Base-by-base conservation (phyloP, 2,329 filamentous ascomycete genomes). In the Clonostachys rosea region DNA sequence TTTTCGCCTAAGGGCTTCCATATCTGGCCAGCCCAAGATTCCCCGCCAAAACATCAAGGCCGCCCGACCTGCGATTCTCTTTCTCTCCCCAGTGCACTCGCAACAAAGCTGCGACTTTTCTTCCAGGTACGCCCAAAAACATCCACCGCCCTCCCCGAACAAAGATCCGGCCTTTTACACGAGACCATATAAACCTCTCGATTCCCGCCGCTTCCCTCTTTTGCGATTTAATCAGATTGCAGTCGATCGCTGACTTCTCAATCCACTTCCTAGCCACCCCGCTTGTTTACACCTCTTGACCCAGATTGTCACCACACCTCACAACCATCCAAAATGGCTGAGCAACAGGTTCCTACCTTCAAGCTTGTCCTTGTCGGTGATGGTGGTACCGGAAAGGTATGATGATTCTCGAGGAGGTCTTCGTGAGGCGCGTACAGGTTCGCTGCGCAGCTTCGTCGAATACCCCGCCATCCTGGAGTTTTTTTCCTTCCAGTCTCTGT, bases 331-430 rank as follows among this genome's bases (percentile, higher is more conserved):
- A 71, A 62, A 63, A 95, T 94, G 89, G 82, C 87, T 73, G 60
- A 65, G 54, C 62, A 65, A 55, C 58, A 63, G 69, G 69, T 63
- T 58, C 90, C 92, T 59, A 96, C 90, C 72, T 99, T 99, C 87
- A 99, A 99, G 89, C 89, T 99, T 65, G 94, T 99, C 71, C 90
- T 99, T 76, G 94, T 99, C 67, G 94, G 94, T 72, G 94, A 99
- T 71, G 94, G 94, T 75, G 94, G 94, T 83, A 99, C 94, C 65
- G 94, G 94, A 78, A 99, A 99, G 91, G 94, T 95, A 47, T 34
- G 34, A 35, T 24, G 5, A 17, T 24, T 16, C 14, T 33, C 44
- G 6, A 16, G 34, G 13, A 34, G 12, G 16, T 14, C 34, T 14
- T 30, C 12, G 34, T 16, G 16, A 16, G 35, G 34, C 33, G 36